Percentiles rank a stretch among this genome's conserved stretches.
Evolutionary conservation across 2,329 filamentous ascomycete species (phyloP).

Genomic region (Diaporthe ampelina): DNA sequence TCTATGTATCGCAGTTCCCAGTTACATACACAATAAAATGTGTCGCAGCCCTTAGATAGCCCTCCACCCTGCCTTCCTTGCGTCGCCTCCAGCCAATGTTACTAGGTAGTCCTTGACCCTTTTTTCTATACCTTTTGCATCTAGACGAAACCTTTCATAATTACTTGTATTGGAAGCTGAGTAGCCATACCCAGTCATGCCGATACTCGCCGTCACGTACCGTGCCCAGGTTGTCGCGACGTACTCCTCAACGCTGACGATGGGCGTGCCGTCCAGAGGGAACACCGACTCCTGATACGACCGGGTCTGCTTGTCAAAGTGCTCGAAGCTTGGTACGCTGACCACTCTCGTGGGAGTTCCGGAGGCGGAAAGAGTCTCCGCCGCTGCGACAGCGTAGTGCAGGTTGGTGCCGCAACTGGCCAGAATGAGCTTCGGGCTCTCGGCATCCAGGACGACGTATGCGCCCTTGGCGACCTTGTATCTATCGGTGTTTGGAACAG

Average conservation of each 20-base stretch:
- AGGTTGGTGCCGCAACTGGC: slow-evolving; percentile 46
- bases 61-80: no score
- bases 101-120: slow-evolving; percentile 44
- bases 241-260: slow-evolving; percentile 57
- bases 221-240: slow-evolving; percentile 62
- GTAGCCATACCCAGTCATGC: slow-evolving; percentile 62
- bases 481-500: slow-evolving; percentile 47
- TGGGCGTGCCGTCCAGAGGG: slow-evolving; percentile 46
- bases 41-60: no score
- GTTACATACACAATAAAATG: no score
- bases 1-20: no score
- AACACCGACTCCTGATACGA: slow-evolving; percentile 51
- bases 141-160: slow-evolving; percentile 62
- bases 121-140: slow-evolving; percentile 48
- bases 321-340: slow-evolving; percentile 40
- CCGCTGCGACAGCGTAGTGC: slow-evolving; percentile 57
- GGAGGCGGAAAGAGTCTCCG: slow-evolving; percentile 46
- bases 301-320: slow-evolving; percentile 39
- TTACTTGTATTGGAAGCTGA: slow-evolving; percentile 60
- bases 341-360: slow-evolving; percentile 35
- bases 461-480: slow-evolving; percentile 51
- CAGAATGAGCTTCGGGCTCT: slow-evolving; percentile 48
- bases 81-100: slow-evolving; percentile 13
- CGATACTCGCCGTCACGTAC: slow-evolving; percentile 62
- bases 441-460: slow-evolving; percentile 47